Base-by-base conservation (phyloP, 345 rosid genomes). In the Corymbia maculata region DNA sequence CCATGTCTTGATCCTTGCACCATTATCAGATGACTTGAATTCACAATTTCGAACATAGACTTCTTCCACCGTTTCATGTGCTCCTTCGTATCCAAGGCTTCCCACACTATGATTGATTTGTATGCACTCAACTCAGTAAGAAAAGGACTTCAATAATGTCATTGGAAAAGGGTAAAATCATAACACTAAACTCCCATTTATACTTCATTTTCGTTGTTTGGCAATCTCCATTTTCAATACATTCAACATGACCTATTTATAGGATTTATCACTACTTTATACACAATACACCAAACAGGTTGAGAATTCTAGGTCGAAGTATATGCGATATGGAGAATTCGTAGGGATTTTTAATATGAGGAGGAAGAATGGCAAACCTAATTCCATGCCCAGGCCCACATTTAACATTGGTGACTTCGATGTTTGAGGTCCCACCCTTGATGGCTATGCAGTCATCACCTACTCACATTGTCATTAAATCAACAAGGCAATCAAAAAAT, bases 361-460 rank as follows among this genome's bases (percentile, higher is more conserved):
- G 52, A 28, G 44, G 52, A 13, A 14, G 26, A 50, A 51, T 50
- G 28, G 36, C 49, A 36, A 11, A 91, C 92, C 92, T 92, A 13
- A 91, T 92, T 9, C 93, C 93, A 86, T 92, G 93, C 12, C 92
- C 91, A 0, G 92, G 93, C 13, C 92, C 92, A 19, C 93, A 92
- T 1, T 13, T 17, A 17, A 90, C 42, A 3, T 82, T 75, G 13
- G 75, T 57, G 36, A 91, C 79, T 52, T 89, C 87, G 26, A 92
- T 88, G 3, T 32, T 15, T 44, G 86, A 89, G 6, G 88, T 85
- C 2, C 89, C 91, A 0, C 79, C 66, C 12, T 85, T 85, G 17
- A 91, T 75, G 21, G 93, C 89, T 32, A 92, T 26, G 50, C 92
- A 92, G 28, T 92, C 93, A 61, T 92, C 93, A 52, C 93, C 93